Percentiles rank a stretch among this genome's conserved stretches.
Evolutionary conservation across 2,329 filamentous ascomycete species (phyloP).

Genomic region (Xylariaceae sp.): DNA sequence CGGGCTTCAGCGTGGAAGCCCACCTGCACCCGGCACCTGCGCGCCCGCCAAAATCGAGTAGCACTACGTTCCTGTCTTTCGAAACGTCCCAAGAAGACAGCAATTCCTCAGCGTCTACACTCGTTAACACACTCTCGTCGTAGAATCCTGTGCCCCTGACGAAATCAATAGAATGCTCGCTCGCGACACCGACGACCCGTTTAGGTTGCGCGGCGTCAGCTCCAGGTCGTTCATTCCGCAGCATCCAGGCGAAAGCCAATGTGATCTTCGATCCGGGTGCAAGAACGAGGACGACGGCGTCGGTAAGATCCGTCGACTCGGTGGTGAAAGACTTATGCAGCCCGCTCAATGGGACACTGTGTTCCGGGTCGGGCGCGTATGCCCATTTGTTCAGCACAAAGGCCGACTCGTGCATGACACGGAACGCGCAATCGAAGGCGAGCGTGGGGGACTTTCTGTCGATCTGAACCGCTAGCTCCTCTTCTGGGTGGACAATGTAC

Average conservation of each 20-base stretch:
- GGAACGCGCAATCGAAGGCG: neutral
- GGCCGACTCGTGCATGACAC: neutral
- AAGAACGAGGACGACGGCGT: neutral
- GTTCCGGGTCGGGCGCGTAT: neutral
- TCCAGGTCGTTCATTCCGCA: neutral
- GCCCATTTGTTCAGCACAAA: neutral
- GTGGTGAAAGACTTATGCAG: neutral
- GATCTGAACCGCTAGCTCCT: neutral
- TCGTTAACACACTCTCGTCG: neutral
- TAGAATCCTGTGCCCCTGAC: neutral
- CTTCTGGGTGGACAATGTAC: neutral
- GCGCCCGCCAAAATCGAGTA: neutral
- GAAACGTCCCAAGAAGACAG: neutral
- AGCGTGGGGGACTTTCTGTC: neutral
- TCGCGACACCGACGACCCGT: neutral
- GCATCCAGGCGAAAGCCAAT: neutral
- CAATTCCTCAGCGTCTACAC: neutral
- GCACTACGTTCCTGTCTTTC: neutral
- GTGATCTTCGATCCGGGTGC: neutral
- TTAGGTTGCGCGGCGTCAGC: neutral
- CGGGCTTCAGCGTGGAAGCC: neutral
- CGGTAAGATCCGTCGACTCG: neutral
- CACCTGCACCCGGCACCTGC: neutral
- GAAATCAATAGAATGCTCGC: neutral
- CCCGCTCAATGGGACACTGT: neutral